phyloP scores from a whole-genome alignment of 768 basidiomycete species.

The Daedaleopsis nitida region DNA sequence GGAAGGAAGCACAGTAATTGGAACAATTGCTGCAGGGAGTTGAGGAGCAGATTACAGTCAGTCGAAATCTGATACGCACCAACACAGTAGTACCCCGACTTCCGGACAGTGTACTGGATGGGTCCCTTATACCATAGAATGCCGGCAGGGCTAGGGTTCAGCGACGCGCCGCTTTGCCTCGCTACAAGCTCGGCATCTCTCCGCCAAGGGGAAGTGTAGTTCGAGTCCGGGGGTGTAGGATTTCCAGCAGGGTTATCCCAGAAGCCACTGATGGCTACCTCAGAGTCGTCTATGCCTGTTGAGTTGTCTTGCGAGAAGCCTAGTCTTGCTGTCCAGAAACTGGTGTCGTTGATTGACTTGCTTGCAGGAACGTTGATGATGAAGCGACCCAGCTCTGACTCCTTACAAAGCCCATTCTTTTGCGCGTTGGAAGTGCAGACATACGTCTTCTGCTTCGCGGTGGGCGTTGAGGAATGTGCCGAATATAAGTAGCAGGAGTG shows the following conservation, averaged over 20 bases:
- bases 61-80: conserved; percentile 54
- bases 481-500: neutral
- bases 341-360: conserved; percentile 67
- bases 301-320: conserved; percentile 47
- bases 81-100: conserved; percentile 96
- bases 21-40: conserved; percentile 67
- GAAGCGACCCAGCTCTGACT: conserved; percentile 81
- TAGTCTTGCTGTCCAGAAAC: conserved; percentile 87
- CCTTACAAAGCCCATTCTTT: conserved; percentile 66
- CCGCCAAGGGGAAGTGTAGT: conserved; percentile 55
- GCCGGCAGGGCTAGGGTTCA: conserved; percentile 53
- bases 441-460: conserved; percentile 78
- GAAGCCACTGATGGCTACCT: conserved; percentile 36
- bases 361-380: conserved; percentile 76
- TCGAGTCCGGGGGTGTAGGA: conserved; percentile 51
- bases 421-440: conserved; percentile 88
- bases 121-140: conserved; percentile 63
- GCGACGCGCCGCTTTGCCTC: conserved; percentile 24
- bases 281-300: conserved; percentile 26
- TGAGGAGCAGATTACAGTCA: conserved; percentile 4
- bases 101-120: conserved; percentile 79
- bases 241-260: conserved; percentile 66
- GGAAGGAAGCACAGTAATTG: conserved; percentile 73
- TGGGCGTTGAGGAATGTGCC: conserved; percentile 20
- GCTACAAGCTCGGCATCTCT: conserved; percentile 18